Evolutionary conservation across 2,329 filamentous ascomycete genomes (phyloP).

Genomic region (Paracoccidioides lutzii): DNA sequence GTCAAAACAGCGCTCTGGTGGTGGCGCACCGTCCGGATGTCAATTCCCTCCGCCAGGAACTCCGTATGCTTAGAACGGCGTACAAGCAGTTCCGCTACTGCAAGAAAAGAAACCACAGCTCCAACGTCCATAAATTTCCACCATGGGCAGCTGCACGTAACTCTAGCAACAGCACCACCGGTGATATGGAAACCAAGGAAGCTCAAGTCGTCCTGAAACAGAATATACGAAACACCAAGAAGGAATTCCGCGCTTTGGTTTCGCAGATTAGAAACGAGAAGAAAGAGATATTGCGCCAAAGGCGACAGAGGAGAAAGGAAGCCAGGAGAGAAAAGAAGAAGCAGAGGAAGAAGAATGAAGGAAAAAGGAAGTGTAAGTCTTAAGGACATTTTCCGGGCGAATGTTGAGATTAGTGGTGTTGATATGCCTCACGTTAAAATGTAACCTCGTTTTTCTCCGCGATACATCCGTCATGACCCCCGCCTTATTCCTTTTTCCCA

Average conservation of each 20-base stretch:
- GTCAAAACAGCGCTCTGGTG: not conserved
- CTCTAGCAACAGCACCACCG: not conserved
- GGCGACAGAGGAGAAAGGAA: slow-evolving; percentile 10
- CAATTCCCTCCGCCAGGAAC: slow-evolving; percentile 5
- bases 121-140: not conserved
- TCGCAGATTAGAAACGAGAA: slow-evolving; percentile 17
- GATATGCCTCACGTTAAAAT: not conserved
- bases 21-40: not conserved
- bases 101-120: not conserved
- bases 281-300: slow-evolving; percentile 13
- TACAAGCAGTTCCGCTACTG: slow-evolving; percentile 6
- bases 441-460: not conserved
- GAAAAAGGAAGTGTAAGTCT: not conserved
- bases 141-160: not conserved
- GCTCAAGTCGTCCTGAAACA: slow-evolving; percentile 24
- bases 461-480: not conserved
- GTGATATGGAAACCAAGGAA: slow-evolving; percentile 8
- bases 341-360: slow-evolving; percentile 6
- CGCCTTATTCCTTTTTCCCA: not conserved
- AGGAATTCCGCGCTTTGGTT: slow-evolving; percentile 25
- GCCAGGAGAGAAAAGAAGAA: slow-evolving; percentile 6
- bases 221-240: slow-evolving; percentile 25
- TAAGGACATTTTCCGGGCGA: not conserved
- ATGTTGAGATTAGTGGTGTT: not conserved
- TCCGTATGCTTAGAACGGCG: slow-evolving; percentile 4